Conservation (phyloP, 192 early-diverging fungal species). For the Haplosporangium gracile region DNA sequence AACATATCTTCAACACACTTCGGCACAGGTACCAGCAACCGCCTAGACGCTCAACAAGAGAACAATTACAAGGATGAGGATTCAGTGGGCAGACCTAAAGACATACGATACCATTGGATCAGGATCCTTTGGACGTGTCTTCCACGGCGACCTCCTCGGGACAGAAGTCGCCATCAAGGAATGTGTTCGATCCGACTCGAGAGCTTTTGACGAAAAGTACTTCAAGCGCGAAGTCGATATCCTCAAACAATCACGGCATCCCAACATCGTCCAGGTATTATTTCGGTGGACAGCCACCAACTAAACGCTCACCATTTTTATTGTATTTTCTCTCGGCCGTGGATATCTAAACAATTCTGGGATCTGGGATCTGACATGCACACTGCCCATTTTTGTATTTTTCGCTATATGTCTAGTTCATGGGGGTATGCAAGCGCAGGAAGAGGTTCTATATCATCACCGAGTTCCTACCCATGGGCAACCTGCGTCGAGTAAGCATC, state of each 20-base stretch:
- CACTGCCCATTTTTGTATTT: neutral
- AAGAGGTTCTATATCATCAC: conserved; percentile 53
- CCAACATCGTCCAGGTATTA: conserved; percentile 51
- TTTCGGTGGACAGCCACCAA: neutral
- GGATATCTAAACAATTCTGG: neutral
- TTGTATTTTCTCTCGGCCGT: neutral
- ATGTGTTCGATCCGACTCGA: conserved; percentile 45
- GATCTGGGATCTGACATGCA: neutral
- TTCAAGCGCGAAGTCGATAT: conserved; percentile 54
- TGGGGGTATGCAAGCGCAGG: conserved; percentile 54
- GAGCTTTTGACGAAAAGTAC: conserved; percentile 56
- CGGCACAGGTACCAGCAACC: neutral
- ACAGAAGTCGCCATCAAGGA: conserved; percentile 56
- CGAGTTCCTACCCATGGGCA: conserved; percentile 49
- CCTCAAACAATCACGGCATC: conserved; percentile 42
- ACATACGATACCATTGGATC: conserved; percentile 46
- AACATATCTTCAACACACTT: neutral
- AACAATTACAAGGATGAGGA: conserved; percentile 24
- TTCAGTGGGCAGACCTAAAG: conserved; percentile 53
- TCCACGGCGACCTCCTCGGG: conserved; percentile 48
- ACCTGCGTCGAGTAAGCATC: conserved; percentile 29
- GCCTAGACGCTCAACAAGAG: neutral
- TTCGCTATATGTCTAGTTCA: conserved; percentile 27
- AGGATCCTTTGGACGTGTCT: conserved; percentile 50
- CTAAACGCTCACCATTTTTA: neutral